Base-by-base conservation (phyloP, 495 filamentous ascomycete species). In the Talaromyces trachyspermus region DNA sequence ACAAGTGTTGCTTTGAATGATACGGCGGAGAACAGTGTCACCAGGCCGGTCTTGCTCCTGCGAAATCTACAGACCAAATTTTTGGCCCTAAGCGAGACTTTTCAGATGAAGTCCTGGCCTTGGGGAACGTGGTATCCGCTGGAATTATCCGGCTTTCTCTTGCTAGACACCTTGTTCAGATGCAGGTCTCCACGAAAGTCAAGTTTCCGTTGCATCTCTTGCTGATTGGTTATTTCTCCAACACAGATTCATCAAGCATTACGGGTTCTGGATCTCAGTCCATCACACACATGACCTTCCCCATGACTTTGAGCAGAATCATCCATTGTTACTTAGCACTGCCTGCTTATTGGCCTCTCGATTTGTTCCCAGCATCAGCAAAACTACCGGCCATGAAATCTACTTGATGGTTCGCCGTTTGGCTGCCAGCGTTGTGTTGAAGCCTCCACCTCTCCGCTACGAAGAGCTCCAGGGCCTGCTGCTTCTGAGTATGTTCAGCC, bases 291-390 rank as follows among this genome's bases (percentile, higher is more conserved):
- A 60, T 19, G 56, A 58, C 42, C 24, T 58, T 4, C 52, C 54
- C 17, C 54, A 52, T 48, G 35, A 27, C 15, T 57, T 65, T 26
- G 51, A 57, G 37, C 49, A 54, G 24, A 51, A 60, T 19, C 54
- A 67, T 56, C 60, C 66, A 5, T 54, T 69, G 14, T 54, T 69
- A 19, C 67, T 67, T 49, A 69, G 59, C 43, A 66, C 62, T 14
- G 64, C 66, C 17, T 69, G 66, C 39, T 51, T 67, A 1, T 32
- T 69, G 20, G 66, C 62, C n/a, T 61, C 66, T n/a, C 64, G 64
- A 18, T 67, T 67, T 54, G 46, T 69, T 9, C 66, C 64, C 6
- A 60, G 61, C 2, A 59, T 67, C 38, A 59, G 62, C 19, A 37
- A 52, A 23, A 55, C 58, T 25, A 59, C 60, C 9, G 49, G 57